phyloP scores from a whole-genome alignment of 352 stramenopile genomes.

The Phytophthora parvispora region DNA sequence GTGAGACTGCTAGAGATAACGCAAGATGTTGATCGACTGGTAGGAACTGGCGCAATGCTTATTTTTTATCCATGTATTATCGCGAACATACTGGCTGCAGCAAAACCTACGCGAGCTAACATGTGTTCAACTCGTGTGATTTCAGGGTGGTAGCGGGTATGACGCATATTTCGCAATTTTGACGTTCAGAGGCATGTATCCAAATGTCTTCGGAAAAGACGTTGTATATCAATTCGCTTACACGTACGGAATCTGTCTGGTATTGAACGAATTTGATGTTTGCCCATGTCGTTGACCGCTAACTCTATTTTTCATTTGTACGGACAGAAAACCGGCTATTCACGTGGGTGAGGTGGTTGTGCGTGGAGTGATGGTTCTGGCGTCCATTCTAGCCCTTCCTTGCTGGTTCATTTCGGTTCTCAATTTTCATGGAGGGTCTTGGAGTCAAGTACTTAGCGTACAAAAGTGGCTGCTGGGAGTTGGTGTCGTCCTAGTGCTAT shows the following conservation, averaged over 20 bases:
- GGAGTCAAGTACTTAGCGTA: slow-evolving; percentile 62
- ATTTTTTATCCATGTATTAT: neutral
- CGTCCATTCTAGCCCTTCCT: slow-evolving; percentile 70
- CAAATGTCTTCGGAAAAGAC: slow-evolving; percentile 73
- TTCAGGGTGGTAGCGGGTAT: slow-evolving; percentile 71
- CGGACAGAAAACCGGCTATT: slow-evolving; percentile 70
- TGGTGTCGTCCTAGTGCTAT: slow-evolving; percentile 79
- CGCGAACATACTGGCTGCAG: too few relatives aligned
- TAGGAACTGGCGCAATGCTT: slow-evolving; percentile 22
- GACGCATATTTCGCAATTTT: slow-evolving; percentile 69
- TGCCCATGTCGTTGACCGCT: neutral
- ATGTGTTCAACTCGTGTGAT: too few relatives aligned
- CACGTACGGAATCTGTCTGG: slow-evolving; percentile 63
- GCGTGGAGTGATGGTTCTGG: slow-evolving; percentile 63
- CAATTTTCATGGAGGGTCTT: slow-evolving; percentile 63
- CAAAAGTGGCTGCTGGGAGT: slow-evolving; percentile 82
- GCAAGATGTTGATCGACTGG: slow-evolving; percentile 67
- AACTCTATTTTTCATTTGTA: neutral
- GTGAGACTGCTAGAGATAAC: slow-evolving; percentile 77
- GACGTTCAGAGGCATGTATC: slow-evolving; percentile 78
- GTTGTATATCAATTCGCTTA: slow-evolving; percentile 86
- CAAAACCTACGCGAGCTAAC: too few relatives aligned
- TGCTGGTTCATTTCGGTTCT: slow-evolving; percentile 78
- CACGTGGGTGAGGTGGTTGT: slow-evolving; percentile 79
- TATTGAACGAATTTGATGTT: neutral